Conservation (phyloP, 2,329 filamentous ascomycete genomes). For the Paecilomyces sp. region DNA sequence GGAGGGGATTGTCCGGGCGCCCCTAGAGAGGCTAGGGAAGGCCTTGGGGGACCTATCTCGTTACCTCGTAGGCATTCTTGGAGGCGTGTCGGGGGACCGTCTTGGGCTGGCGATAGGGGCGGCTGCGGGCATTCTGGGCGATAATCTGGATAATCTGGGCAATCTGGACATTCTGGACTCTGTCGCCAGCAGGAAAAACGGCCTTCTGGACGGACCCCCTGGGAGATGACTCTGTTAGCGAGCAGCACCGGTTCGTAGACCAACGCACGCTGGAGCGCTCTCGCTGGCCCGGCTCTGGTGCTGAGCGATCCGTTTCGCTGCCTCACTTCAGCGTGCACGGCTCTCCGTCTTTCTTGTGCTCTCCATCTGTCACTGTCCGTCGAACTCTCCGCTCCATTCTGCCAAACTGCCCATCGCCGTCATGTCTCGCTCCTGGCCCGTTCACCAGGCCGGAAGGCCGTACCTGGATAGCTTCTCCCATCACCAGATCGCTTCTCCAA, state of each 20-base stretch:
- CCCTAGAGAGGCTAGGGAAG: not conserved
- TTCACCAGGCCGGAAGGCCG: not conserved
- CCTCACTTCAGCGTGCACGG: conserved; percentile 24
- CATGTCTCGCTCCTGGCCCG: not conserved
- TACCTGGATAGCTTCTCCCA: not conserved
- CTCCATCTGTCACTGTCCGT: conserved; percentile 1
- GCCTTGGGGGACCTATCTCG: not conserved
- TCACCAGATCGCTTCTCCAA: not conserved
- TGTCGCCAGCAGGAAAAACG: not conserved
- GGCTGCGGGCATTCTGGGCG: not conserved
- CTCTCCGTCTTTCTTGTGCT: conserved; percentile 2
- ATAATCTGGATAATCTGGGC: not conserved
- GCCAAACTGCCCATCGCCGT: not conserved
- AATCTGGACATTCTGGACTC: not conserved
- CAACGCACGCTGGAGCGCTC: not conserved
- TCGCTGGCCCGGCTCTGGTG: conserved; percentile 16
- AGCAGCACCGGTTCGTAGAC: not conserved
- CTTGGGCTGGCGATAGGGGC: not conserved
- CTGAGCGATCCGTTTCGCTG: conserved; percentile 29
- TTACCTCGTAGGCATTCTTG: not conserved
- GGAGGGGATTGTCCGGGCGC: not conserved
- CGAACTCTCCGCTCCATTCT: not conserved
- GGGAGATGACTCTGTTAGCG: not conserved
- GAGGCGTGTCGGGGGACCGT: not conserved
- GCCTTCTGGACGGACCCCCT: not conserved